phyloP scores from a whole-genome alignment of 768 basidiomycete species.

The Royoungia palumana region DNA sequence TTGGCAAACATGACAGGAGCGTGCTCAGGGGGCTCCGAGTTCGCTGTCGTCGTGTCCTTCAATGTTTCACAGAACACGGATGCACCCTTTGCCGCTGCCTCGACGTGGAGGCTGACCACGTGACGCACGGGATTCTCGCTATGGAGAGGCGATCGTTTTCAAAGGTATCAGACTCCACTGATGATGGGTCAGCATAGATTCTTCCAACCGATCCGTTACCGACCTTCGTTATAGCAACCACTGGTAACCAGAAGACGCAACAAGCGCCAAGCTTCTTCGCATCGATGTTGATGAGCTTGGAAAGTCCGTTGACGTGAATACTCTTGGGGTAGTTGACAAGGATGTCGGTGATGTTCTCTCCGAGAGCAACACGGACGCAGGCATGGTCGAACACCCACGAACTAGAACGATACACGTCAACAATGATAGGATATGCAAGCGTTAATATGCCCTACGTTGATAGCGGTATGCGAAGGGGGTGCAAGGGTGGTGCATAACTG shows the following conservation, averaged over 20 bases:
- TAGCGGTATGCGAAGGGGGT: no score
- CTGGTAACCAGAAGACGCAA: conserved; percentile 29
- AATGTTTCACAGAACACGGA: conserved; percentile 23
- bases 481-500: conserved; percentile 35
- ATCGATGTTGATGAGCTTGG: no score
- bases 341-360: no score
- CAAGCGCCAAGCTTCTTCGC: conserved; percentile 29
- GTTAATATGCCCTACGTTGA: no score
- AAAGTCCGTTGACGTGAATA: no score
- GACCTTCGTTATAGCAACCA: conserved; percentile 33
- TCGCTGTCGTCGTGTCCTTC: conserved; percentile 20
- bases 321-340: no score
- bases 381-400: conserved; percentile 27
- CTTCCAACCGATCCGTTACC: not conserved
- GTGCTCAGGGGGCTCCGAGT: conserved; percentile 20
- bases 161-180: conserved; percentile 32
- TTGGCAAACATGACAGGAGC: no score
- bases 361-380: conserved; percentile 26
- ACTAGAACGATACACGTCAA: conserved; percentile 4
- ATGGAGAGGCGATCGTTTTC: conserved; percentile 35
- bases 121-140: conserved; percentile 20
- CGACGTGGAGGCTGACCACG: no score
- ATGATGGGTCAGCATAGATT: no score
- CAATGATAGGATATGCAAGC: not conserved
- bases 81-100: conserved; percentile 16